Evolutionary conservation across 2,329 filamentous ascomycete species (phyloP), one percentile per base, ranked within the genome.

Genomic region (Chaetothyriales sp.): DNA sequence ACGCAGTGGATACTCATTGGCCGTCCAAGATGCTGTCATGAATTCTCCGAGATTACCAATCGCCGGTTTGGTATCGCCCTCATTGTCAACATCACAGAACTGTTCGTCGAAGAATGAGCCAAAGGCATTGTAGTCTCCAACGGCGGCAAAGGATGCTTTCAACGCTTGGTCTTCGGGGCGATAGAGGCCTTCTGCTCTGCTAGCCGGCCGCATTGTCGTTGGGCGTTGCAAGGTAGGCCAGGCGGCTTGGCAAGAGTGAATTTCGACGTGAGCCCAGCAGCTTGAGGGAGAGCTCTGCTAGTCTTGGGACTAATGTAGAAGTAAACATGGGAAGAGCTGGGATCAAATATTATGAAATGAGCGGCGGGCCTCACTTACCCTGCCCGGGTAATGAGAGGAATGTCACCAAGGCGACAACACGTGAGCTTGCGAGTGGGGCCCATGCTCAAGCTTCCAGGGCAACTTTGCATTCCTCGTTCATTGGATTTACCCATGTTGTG

Each of bases 91-190:
- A 51, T 70, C 71, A 58, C 74, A 71, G 51, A 74, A 69, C 54
- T 80, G 77, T 66, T 76, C 73, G 58, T 79, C 74, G 65, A 81
- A 72, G 63, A 78, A 81, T 64, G 81, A 74, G 61, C 80, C 82
- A 66, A 82, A 71, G 64, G 77, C 76, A 66, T 77, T 76, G 66
- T 74, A 74, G 54, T 80, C 77, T 55, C 73, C 68, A 48, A 67
- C 68, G 51, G 62, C 61, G 58, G 70, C 67, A 54, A 67, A 67
- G 59, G 75, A 71, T 69, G 74, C 74, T 52, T 75, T 72, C 61
- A 68, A 65, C 54, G 70, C 70, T 73, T 76, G 78, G 68, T 75
- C 69, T 63, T 67, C 65, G 58, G 72, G 60, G 65, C 70, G 71
- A 62, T 72, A 70, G 53, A 67, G 62, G 65, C 46, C 56, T 46